Evolutionary conservation across 2,329 filamentous ascomycete species (phyloP).

Genomic region (Xylaria sp.): DNA sequence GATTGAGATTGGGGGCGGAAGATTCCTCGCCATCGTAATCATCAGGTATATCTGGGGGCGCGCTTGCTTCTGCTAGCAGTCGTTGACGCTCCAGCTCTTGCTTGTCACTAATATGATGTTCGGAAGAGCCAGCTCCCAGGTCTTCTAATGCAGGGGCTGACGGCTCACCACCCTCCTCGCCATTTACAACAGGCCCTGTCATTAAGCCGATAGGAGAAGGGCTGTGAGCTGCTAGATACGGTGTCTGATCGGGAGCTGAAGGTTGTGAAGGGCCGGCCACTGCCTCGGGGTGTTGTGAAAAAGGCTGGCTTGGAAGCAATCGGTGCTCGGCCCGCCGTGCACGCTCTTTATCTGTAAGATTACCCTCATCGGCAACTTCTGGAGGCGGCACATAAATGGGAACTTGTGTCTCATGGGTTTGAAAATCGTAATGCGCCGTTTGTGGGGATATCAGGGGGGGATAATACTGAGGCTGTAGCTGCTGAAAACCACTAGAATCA

Average conservation of each 20-base stretch:
- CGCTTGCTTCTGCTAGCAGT: constrained; percentile 62
- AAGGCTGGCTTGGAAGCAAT: constrained; percentile 82
- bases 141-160: constrained; percentile 61
- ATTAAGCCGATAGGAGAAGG: background rate
- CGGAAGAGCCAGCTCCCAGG: constrained; percentile 47
- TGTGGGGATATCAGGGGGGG: constrained; percentile 43
- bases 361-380: constrained; percentile 67
- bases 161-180: constrained; percentile 42
- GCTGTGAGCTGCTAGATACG: background rate
- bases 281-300: constrained; percentile 50
- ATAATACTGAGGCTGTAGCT: constrained; percentile 43
- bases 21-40: constrained; percentile 38
- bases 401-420: constrained; percentile 49
- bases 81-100: constrained; percentile 70
- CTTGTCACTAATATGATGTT: constrained; percentile 70
- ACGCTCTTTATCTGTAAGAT: constrained; percentile 82
- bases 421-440: constrained; percentile 50
- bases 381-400: constrained; percentile 68
- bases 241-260: constrained; percentile 32
- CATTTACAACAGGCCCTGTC: background rate
- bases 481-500: constrained; percentile 33
- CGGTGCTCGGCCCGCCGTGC: constrained; percentile 80
- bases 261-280: constrained; percentile 56
- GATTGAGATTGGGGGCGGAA: constrained; percentile 34
- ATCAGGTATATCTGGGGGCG: constrained; percentile 54